Conservation (phyloP, 768 basidiomycete species). For the Clavaria fumosa region DNA sequence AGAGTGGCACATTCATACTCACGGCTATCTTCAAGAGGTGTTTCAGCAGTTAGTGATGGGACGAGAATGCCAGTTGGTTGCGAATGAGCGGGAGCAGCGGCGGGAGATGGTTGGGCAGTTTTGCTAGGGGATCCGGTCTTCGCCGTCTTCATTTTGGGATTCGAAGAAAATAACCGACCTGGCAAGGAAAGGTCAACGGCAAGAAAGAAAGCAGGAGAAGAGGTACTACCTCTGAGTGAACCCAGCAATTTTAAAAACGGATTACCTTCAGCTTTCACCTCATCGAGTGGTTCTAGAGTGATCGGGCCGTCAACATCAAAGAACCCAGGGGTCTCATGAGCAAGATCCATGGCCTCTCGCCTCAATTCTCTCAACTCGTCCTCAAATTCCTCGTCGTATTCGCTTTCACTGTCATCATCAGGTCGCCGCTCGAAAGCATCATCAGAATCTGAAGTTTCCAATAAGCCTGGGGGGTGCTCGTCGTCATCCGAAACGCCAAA, state of each 20-base stretch:
- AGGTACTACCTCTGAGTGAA: slow-evolving; percentile 61
- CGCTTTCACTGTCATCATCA: slow-evolving; percentile 26
- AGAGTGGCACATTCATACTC: no score
- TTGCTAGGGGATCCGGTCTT: no score
- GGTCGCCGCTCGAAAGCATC: slow-evolving; percentile 24
- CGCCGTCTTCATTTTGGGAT: slow-evolving; percentile 24
- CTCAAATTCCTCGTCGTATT: slow-evolving; percentile 54
- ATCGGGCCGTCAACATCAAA: slow-evolving; percentile 30
- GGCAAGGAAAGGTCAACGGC: not conserved
- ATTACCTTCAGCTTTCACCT: slow-evolving; percentile 44
- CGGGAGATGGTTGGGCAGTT: not conserved
- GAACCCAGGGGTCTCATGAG: slow-evolving; percentile 38
- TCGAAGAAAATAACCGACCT: slow-evolving; percentile 52
- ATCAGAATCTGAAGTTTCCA: slow-evolving; percentile 20
- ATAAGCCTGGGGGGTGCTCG: slow-evolving; percentile 23
- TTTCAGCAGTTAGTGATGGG: no score
- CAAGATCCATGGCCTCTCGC: slow-evolving; percentile 61
- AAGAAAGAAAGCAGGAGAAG: no score
- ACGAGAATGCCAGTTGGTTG: no score
- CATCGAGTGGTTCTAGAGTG: no score
- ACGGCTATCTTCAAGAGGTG: no score
- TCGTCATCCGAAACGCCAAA: no score
- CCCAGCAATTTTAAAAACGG: slow-evolving; percentile 67
- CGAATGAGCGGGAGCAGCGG: slow-evolving; percentile 1
- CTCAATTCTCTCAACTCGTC: slow-evolving; percentile 45